Evolutionary conservation across 1,139 yeast genomes (phyloP).

Genomic region (Diutina ranongensis): DNA sequence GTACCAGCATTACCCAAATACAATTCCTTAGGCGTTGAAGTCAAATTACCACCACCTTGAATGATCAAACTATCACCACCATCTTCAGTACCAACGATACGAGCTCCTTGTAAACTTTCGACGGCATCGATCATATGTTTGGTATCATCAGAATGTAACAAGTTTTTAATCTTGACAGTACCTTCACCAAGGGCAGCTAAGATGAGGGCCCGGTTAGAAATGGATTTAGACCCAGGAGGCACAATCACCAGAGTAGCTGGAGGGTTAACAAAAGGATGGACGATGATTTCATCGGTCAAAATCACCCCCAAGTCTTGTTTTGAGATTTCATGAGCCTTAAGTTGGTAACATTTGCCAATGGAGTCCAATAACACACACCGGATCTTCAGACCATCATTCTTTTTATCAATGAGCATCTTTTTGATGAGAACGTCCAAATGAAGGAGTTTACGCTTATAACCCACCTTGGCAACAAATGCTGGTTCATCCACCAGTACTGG

Average conservation of each 20-base stretch:
- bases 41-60: conserved; percentile 72
- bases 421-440: conserved; percentile 61
- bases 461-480: conserved; percentile 50
- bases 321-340: conserved; percentile 72
- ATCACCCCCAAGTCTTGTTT: conserved; percentile 76
- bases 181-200: conserved; percentile 90
- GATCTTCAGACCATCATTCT: conserved; percentile 86
- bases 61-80: conserved; percentile 84
- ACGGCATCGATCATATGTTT: conserved; percentile 92
- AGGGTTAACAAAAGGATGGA: conserved; percentile 41
- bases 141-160: conserved; percentile 92
- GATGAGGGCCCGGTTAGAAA: conserved; percentile 87
- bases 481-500: conserved; percentile 75
- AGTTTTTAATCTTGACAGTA: conserved; percentile 67
- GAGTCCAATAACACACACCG: conserved; percentile 73
- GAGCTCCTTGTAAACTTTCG: conserved; percentile 67
- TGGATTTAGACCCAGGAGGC: conserved; percentile 97
- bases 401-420: conserved; percentile 93
- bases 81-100: conserved; percentile 57
- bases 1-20: conserved; percentile 98
- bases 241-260: conserved; percentile 23
- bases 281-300: conserved; percentile 72
- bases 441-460: conserved; percentile 47
- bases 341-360: conserved; percentile 84
- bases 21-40: conserved; percentile 49